Conservation (phyloP, 306 rosid species). For the Fagus sylvatica region DNA sequence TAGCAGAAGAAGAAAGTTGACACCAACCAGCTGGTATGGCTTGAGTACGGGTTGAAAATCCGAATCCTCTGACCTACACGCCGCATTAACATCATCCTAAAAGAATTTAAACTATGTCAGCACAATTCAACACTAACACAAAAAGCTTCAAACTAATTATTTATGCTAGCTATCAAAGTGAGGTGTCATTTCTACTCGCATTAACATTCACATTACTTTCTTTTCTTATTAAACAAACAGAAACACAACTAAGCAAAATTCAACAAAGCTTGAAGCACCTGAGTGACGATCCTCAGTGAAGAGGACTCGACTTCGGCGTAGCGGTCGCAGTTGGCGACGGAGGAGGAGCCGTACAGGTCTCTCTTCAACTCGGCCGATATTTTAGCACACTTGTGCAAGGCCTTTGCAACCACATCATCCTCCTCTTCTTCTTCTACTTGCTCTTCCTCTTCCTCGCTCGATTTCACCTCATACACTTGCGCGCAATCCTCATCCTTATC, state of each 20-base stretch:
- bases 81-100: constrained; percentile 83
- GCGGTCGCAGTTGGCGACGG: constrained; percentile 53
- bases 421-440: constrained; percentile 35
- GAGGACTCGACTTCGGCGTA: constrained; percentile 87
- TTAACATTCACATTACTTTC: no score
- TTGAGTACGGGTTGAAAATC: constrained; percentile 89
- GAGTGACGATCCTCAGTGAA: constrained; percentile 79
- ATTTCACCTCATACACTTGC: constrained; percentile 46
- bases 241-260: background rate
- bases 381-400: constrained; percentile 80
- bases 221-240: background rate
- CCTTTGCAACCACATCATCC: constrained; percentile 75
- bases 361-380: constrained; percentile 80
- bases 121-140: no score
- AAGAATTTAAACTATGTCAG: constrained; percentile 5
- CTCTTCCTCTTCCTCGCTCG: constrained; percentile 40
- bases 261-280: constrained; percentile 41
- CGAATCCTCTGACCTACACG: constrained; percentile 75
- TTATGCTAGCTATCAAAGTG: no score
- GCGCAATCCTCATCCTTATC: constrained; percentile 26
- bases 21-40: constrained; percentile 94
- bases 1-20: constrained; percentile 86
- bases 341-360: constrained; percentile 61
- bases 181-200: no score
- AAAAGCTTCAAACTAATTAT: no score